Percentiles rank a stretch among this genome's conserved stretches.
Conservation (phyloP, 129 eudicot species). For the Flaveria trinervia region DNA sequence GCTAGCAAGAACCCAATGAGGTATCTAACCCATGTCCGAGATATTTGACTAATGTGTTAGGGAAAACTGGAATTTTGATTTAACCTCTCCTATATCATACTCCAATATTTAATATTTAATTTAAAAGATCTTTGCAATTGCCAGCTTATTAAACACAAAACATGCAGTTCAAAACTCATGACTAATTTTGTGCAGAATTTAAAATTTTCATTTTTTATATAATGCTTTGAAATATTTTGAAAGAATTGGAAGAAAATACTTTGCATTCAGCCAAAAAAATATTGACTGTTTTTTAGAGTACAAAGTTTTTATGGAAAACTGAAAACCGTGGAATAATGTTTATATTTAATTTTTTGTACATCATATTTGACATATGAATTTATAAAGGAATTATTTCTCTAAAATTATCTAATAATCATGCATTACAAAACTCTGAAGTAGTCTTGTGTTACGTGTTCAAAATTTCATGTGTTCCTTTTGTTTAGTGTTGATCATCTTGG, state of each 20-base stretch:
- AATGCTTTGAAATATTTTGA: not conserved
- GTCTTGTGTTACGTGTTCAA: not conserved
- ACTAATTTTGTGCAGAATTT: not conserved
- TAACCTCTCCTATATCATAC: not conserved
- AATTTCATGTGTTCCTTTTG: not conserved
- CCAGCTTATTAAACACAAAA: not conserved
- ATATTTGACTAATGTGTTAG: not conserved
- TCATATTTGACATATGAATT: too few relatives aligned
- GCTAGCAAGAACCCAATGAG: slow-evolving; percentile 99
- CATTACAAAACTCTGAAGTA: not conserved
- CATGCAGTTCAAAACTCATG: not conserved
- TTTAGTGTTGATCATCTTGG: not conserved
- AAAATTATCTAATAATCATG: not conserved
- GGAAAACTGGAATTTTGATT: not conserved
- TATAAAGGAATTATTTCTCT: not conserved
- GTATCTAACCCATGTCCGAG: slow-evolving; percentile 35
- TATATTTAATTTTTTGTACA: too few relatives aligned
- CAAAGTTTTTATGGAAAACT: not conserved
- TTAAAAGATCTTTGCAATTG: not conserved
- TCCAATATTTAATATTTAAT: not conserved
- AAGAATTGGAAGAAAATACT: not conserved
- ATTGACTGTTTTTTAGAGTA: not conserved
- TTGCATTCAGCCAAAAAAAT: not conserved
- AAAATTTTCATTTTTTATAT: too few relatives aligned
- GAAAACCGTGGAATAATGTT: not conserved